A percentile compares a stretch with the other conserved stretches of the same genome.
phyloP scores from a whole-genome alignment of 495 filamentous ascomycete species.

The Aspergillus sclerotiicarbonarius region DNA sequence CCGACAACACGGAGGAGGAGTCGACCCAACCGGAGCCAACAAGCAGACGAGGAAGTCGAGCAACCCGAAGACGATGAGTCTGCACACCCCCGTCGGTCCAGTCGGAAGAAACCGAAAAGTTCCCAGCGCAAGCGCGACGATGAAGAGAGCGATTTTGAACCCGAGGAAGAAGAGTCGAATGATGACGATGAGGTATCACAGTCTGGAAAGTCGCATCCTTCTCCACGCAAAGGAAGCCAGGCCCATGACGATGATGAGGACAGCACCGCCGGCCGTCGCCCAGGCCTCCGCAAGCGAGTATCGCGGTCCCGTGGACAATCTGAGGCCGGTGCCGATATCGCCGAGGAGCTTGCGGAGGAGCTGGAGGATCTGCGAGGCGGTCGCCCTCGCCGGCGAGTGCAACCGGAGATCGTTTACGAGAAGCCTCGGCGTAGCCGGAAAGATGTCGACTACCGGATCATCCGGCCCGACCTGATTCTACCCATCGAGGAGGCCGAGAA shows the following conservation, averaged over 20 bases:
- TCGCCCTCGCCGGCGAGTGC: constrained; percentile 50
- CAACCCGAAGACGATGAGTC: constrained; percentile 34
- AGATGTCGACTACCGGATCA: constrained; percentile 70
- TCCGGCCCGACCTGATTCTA: constrained; percentile 67
- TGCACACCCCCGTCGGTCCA: constrained; percentile 46
- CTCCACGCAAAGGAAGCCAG: constrained; percentile 44
- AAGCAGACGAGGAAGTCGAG: constrained; percentile 38
- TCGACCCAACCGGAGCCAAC: constrained; percentile 38
- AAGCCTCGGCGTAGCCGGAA: constrained; percentile 56
- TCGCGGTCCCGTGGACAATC: constrained; percentile 54
- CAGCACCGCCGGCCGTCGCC: constrained; percentile 48
- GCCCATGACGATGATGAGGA: constrained; percentile 46
- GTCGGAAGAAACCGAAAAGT: constrained; percentile 48
- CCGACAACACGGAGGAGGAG: constrained; percentile 55
- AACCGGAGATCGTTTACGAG: constrained; percentile 58
- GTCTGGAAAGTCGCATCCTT: constrained; percentile 43
- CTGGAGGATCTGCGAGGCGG: constrained; percentile 63
- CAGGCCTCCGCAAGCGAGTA: constrained; percentile 47
- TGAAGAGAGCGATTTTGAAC: constrained; percentile 87
- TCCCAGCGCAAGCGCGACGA: constrained; percentile 57
- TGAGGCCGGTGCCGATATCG: constrained; percentile 47
- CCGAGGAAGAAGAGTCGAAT: constrained; percentile 58
- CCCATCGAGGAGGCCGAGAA: constrained; percentile 65
- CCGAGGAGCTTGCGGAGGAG: constrained; percentile 78
- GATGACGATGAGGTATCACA: constrained; percentile 63